Conservation (phyloP, 2,329 filamentous ascomycete species). For the Trichophyton mentagrophytes region DNA sequence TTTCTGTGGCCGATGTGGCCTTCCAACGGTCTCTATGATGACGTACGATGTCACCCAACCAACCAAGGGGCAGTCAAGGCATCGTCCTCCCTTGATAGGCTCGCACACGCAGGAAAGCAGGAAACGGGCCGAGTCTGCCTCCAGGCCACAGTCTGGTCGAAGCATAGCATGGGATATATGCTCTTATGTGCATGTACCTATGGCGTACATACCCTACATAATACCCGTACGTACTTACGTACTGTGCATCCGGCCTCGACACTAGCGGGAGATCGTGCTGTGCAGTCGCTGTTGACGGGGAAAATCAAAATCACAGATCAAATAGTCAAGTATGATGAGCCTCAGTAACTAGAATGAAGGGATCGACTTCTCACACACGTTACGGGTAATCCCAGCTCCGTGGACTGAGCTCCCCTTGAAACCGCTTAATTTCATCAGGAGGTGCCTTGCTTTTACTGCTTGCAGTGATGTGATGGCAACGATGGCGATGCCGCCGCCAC, state of each 20-base stretch:
- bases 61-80: background rate
- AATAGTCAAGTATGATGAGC: slow-evolving; percentile 21
- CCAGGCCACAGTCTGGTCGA: background rate
- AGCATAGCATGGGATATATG: background rate
- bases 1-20: background rate
- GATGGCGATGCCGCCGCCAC: too few species aligned
- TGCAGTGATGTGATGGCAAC: background rate
- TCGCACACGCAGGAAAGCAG: background rate
- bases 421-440: slow-evolving; percentile 20
- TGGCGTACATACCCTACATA: too few species aligned
- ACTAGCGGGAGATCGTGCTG: slow-evolving; percentile 43
- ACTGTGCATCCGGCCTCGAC: background rate
- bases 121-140: background rate
- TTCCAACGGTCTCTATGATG: background rate
- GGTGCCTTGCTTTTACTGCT: slow-evolving; percentile 18
- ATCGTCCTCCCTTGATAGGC: background rate
- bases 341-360: slow-evolving; percentile 29
- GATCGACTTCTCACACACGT: slow-evolving; percentile 34
- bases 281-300: slow-evolving; percentile 38
- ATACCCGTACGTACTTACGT: too few species aligned
- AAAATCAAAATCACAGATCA: slow-evolving; percentile 35
- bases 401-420: slow-evolving; percentile 19
- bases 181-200: background rate
- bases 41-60: background rate
- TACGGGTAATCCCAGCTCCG: slow-evolving; percentile 35